A percentile compares a stretch with the other conserved stretches of the same genome.
Evolutionary conservation across 805 yeast genomes (phyloP).

Genomic region (Candida tibetensis): DNA sequence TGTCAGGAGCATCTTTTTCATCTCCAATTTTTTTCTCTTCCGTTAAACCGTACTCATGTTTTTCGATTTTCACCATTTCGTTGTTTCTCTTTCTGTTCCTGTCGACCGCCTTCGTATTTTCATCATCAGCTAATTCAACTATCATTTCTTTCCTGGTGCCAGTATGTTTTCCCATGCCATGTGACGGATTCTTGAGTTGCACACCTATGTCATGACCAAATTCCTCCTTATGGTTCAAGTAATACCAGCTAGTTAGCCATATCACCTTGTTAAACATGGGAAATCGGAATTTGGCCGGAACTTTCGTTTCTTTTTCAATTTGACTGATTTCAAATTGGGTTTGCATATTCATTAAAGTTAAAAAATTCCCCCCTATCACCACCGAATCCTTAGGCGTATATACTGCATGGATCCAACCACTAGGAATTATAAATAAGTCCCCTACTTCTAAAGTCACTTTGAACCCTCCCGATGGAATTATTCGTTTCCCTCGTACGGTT

Average conservation of each 20-base stretch:
- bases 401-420: conserved; percentile 93
- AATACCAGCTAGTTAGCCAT: conserved; percentile 62
- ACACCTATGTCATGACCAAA: conserved; percentile 17
- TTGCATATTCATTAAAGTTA: conserved; percentile 60
- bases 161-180: too few relatives aligned
- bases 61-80: too few relatives aligned
- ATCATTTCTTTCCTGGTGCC: too few relatives aligned
- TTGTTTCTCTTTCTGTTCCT: too few relatives aligned
- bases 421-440: conserved; percentile 78
- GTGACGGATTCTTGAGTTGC: too few relatives aligned
- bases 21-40: too few relatives aligned
- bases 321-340: conserved; percentile 61
- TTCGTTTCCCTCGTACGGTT: conserved; percentile 27
- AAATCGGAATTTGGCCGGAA: conserved; percentile 72
- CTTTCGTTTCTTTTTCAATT: conserved; percentile 66
- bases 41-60: too few relatives aligned
- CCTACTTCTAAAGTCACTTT: conserved; percentile 56
- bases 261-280: conserved; percentile 71
- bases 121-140: too few relatives aligned
- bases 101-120: too few relatives aligned
- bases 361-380: conserved; percentile 85
- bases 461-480: conserved; percentile 42
- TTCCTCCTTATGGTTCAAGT: conserved; percentile 23
- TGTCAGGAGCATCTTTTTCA: too few relatives aligned
- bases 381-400: conserved; percentile 77